These are phyloP conservation scores for Helicostylum pulchrum DNA, from an alignment of 192 early-diverging fungal species.

Conservation along the genomic window DNA sequence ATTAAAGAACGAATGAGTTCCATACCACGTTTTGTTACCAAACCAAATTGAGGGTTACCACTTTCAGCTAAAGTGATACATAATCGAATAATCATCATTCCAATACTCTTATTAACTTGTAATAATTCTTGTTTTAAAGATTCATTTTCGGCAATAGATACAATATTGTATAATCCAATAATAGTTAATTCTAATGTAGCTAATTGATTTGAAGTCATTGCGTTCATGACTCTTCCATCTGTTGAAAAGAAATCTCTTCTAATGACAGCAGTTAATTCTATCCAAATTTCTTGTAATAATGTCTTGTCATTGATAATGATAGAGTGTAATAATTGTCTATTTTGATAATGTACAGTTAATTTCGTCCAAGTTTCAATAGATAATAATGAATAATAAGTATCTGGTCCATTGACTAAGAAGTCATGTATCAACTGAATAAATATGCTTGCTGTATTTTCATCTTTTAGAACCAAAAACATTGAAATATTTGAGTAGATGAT, in stretches of 20 bases:
- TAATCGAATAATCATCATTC: slow-evolving; percentile 32
- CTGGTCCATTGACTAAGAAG: slow-evolving; percentile 49
- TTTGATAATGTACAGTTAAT: slow-evolving; percentile 55
- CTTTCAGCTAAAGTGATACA: slow-evolving; percentile 33
- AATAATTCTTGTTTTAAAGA: slow-evolving; percentile 17
- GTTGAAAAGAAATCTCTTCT: slow-evolving; percentile 31
- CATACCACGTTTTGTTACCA: slow-evolving; percentile 32
- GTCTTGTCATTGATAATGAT: slow-evolving; percentile 24
- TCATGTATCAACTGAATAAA: slow-evolving; percentile 48
- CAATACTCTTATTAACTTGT: slow-evolving; percentile 22
- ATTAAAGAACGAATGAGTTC: slow-evolving; percentile 28
- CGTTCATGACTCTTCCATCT: slow-evolving; percentile 36
- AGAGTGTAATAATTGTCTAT: slow-evolving; percentile 44
- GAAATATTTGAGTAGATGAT: slow-evolving; percentile 65
- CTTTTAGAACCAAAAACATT: slow-evolving; percentile 42
- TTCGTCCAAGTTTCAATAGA: slow-evolving; percentile 64
- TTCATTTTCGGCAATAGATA: slow-evolving; percentile 30
- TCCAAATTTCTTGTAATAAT: slow-evolving; percentile 33
- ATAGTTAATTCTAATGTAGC: slow-evolving; percentile 51
- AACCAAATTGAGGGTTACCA: slow-evolving; percentile 31
- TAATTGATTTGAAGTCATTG: slow-evolving; percentile 39
- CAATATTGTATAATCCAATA: slow-evolving; percentile 53
- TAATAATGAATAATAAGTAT: slow-evolving; percentile 57
- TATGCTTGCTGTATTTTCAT: slow-evolving; percentile 34
- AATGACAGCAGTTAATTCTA: slow-evolving; percentile 32